Base-by-base conservation (phyloP, 2,329 filamentous ascomycete genomes). In the Neodidymelliopsis sp. region DNA sequence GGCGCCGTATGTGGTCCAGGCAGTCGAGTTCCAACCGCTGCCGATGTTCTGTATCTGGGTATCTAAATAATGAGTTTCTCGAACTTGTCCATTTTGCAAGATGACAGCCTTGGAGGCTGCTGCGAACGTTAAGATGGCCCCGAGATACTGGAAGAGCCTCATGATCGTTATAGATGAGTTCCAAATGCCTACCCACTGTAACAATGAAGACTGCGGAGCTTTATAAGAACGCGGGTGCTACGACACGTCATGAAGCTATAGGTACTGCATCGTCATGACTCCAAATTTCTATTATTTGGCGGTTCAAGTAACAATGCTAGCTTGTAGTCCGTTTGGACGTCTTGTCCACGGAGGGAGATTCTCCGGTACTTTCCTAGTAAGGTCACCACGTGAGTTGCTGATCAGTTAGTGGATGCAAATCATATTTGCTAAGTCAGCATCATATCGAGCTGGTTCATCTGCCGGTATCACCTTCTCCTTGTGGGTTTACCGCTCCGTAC, bases 1-100 rank as follows among this genome's bases (percentile, higher is more conserved):
- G 4, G 81, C 75, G 4, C 73, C 69, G 55, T 83, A 86, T 1
- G 74, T 80, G 22, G 66, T 75, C 73, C 78, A 80, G 24, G 29
- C 55, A 4, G 64, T 67, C 18, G 67, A 60, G 30, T 73, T 67
- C 35, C 33, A 36, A 9, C 24, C 15, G 24, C 64, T 29, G 10
- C 53, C 43, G 22, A 74, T 62, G 10, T 58, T 46, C 12, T 60
- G 31, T 19, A 64, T 53, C 12, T 55, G 58, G 23, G 76, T 76
- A 15, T 75, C 68, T 4, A 71, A 71, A 43, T 74, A 78, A 27
- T 71, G 55, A 28, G 70, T 69, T 25, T 69, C 54, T 27, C 75
- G 65, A 1, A 69, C 56, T 47, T 76, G 75, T 8, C 74, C 75
- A 53, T 79, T 79, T 48, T 78, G 66, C 23, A 76, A 57, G 41